Base-by-base conservation (phyloP, 345 rosid species). In the Euclidium syriacum region DNA sequence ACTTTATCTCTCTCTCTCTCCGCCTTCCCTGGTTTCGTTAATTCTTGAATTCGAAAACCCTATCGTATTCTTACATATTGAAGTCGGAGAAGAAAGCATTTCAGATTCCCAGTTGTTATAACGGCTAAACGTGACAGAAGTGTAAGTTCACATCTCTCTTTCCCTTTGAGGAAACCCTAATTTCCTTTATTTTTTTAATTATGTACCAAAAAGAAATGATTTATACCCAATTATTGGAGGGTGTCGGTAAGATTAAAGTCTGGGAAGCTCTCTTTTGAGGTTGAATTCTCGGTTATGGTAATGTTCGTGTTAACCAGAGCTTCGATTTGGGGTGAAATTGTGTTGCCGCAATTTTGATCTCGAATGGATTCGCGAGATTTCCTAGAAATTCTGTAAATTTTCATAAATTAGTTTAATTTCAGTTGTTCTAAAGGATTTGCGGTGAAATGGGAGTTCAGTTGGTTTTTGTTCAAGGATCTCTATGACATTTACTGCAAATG, bases 111-210 rank as follows among this genome's bases (percentile, higher is more conserved):
- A 51, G 19, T 54, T 44, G 19, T 46, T 70, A 30, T 39, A n/a
- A n/a, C n/a, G n/a, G n/a, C n/a, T n/a, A 63, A 46, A 74, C 71
- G 38, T 46, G 64, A 58, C 18, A 18, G 6, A 22, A 59, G 34
- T 53, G 88, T 78, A 75, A 77, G 86, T 76, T 68, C 61, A 34
- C 23, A 30, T 25, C 49, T 71, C 46, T 64, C n/a, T 32, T 43
- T 19, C 39, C 65, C 68, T 51, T 35, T 77, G 26, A 58, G 25
- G 8, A 71, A 84, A 63, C 86, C 90, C 85, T 78, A 80, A 67
- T 62, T 62, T 65, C 10, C 18, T n/a, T 23, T n/a, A n/a, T n/a
- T n/a, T n/a, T n/a, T n/a, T n/a, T n/a, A 27, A 0, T 2, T 24
- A 29, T 30, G 5, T 49, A 20, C 26, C 10, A 0, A n/a, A 54